Conservation (phyloP, 2,329 filamentous ascomycete species). For the Scopulariopsis brevicaulis region DNA sequence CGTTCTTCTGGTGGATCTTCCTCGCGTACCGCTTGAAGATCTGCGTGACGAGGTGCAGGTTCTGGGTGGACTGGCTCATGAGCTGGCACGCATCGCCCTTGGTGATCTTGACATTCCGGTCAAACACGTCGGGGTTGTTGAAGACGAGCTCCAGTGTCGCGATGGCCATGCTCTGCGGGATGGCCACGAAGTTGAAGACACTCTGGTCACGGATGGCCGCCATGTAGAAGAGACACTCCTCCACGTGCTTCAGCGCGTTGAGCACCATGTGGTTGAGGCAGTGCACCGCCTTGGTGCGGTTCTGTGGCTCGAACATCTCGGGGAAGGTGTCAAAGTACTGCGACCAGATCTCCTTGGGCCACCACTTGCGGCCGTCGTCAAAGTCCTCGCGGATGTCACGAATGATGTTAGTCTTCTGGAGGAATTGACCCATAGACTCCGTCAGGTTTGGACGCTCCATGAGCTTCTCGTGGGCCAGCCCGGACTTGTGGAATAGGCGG, state of each 20-base stretch:
- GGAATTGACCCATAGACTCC: slow-evolving; percentile 93
- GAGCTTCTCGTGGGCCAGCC: slow-evolving; percentile 77
- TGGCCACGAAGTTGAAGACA: slow-evolving; percentile 97
- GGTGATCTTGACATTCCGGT: slow-evolving; percentile 88
- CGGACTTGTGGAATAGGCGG: slow-evolving; percentile 75
- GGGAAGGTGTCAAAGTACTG: slow-evolving; percentile 87
- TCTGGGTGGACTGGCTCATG: slow-evolving; percentile 90
- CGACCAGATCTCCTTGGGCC: slow-evolving; percentile 93
- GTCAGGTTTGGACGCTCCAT: slow-evolving; percentile 69
- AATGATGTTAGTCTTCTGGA: slow-evolving; percentile 99
- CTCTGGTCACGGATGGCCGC: slow-evolving; percentile 90
- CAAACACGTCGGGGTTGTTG: slow-evolving; percentile 77
- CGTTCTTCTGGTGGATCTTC: slow-evolving; percentile 86
- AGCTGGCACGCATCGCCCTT: slow-evolving; percentile 87
- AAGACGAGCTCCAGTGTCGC: slow-evolving; percentile 88
- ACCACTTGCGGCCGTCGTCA: slow-evolving; percentile 81
- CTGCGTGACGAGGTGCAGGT: slow-evolving; percentile 68
- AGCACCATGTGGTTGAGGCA: slow-evolving; percentile 92
- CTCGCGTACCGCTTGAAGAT: slow-evolving; percentile 70
- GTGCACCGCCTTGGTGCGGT: slow-evolving; percentile 66
- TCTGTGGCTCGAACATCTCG: slow-evolving; percentile 75
- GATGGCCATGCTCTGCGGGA: slow-evolving; percentile 95
- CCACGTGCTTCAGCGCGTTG: slow-evolving; percentile 73
- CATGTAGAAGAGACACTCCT: slow-evolving; percentile 97
- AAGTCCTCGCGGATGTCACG: slow-evolving; percentile 88